phyloP scores from a whole-genome alignment of 352 stramenopile genomes.

The Globisporangium parvum region DNA sequence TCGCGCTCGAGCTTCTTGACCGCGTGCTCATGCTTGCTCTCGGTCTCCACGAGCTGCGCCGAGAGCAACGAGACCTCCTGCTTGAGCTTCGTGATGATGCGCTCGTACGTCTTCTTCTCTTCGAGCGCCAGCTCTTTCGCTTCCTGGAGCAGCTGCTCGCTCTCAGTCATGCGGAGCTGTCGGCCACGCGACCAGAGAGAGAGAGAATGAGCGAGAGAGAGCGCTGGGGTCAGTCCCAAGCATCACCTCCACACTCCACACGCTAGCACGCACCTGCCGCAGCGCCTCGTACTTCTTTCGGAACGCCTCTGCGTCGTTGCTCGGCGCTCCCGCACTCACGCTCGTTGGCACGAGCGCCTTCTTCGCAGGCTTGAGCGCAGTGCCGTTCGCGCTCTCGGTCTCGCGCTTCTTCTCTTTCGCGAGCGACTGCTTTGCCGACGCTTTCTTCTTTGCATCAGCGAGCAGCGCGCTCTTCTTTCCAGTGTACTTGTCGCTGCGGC shows the following conservation, averaged over 20 bases:
- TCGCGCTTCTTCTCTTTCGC: background rate
- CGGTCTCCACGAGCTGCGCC: conserved; percentile 40
- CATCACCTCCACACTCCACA: background rate
- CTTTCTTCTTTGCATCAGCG: background rate
- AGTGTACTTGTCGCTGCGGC: background rate
- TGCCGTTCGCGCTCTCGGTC: conserved; percentile 3
- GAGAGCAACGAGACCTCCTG: conserved; percentile 54
- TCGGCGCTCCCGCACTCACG: background rate
- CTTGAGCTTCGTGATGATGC: conserved; percentile 66
- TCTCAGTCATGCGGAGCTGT: conserved; percentile 58
- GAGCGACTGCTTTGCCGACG: no score
- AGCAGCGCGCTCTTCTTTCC: conserved; percentile 5
- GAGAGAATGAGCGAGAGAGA: background rate
- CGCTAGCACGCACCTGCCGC: conserved; percentile 28
- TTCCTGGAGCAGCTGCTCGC: conserved; percentile 54
- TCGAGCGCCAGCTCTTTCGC: conserved; percentile 47
- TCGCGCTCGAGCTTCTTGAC: conserved; percentile 46
- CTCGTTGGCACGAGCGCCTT: background rate
- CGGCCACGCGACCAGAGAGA: background rate
- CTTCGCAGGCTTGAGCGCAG: background rate
- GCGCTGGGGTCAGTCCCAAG: background rate
- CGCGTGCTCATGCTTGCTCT: conserved; percentile 33
- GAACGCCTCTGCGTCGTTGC: conserved; percentile 7
- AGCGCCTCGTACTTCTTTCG: conserved; percentile 44
- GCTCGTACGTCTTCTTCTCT: conserved; percentile 70